Evolutionary conservation across 2,329 filamentous ascomycete species (phyloP), one percentile per base, ranked within the genome.

Genomic region (Cryphonectria radicalis): DNA sequence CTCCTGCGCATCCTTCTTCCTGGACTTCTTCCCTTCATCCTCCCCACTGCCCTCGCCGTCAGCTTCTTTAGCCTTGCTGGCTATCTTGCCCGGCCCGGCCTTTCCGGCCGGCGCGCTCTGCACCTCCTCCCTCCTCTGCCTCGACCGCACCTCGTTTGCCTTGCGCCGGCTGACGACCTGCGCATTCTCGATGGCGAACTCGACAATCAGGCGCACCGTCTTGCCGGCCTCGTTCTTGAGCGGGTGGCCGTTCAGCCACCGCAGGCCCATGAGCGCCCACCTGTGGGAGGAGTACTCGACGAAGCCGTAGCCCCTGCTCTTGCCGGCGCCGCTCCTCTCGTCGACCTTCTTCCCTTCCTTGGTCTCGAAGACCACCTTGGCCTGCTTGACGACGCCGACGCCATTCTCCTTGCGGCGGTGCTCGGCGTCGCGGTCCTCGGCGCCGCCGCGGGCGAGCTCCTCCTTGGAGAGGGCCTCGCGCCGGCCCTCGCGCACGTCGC

Each of bases 111-210:
- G 42, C 11, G 13, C 63, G 19, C 37, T 53, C 63, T 53, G 78
- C 79, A 79, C 43, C 78, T 79, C 62, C 76, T 77, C 72, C 46
- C 53, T 46, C 59, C 66, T 70, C 59, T 69, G 46, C 43, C 70
- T 80, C 68, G 72, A 73, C 72, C 83, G 83, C 59, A 83, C 81
- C 78, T 94, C 91, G 65, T 84, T 84, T 73, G 91, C 89, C 73
- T 86, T 88, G 69, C 97, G 88, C 74, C 96, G 88, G 75, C 91
- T 88, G n/a, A 99, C 92, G 0, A 99, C 96, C 78, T 98, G 95
- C 0, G 94, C 95, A 77, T 99, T 99, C 82, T 99, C 96, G 79
- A 99, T 97, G 28, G 96, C 94, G 79, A 99, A 99, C 81, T 99
- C 97, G 53, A 95, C 95, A 78, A 99, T 94, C 67, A 99, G 83